Evolutionary conservation across 495 filamentous ascomycete species (phyloP).

Genomic region (Ramalina intermedia): DNA sequence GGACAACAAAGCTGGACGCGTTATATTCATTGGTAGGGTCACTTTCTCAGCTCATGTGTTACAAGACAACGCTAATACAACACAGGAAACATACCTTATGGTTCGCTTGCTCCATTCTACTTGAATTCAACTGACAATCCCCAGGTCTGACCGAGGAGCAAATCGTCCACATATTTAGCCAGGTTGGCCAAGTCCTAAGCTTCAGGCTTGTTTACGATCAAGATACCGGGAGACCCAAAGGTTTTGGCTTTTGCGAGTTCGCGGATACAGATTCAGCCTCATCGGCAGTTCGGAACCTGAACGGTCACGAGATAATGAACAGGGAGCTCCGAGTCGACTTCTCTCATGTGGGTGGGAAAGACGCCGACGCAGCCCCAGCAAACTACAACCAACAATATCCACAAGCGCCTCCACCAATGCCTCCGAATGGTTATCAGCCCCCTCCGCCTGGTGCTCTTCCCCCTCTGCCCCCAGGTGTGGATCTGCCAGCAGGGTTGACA

Average conservation of each 20-base stretch:
- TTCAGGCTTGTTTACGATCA: conserved; percentile 93
- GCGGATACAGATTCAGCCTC: conserved; percentile 81
- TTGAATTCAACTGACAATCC: conserved; percentile 9
- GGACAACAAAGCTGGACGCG: conserved; percentile 41
- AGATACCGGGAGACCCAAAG: conserved; percentile 88
- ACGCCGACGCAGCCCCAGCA: conserved; percentile 42
- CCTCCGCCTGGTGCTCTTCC: conserved; percentile 38
- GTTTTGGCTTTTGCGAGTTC: conserved; percentile 93
- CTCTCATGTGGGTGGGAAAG: conserved; percentile 74
- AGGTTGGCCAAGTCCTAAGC: conserved; percentile 74
- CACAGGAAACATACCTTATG: conserved; percentile 18
- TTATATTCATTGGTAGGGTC: conserved; percentile 77
- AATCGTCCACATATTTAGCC: conserved; percentile 79
- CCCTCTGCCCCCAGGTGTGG: conserved; percentile 68
- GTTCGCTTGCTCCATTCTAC: not conserved
- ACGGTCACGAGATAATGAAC: conserved; percentile 92
- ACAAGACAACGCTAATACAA: not conserved
- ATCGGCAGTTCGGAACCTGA: conserved; percentile 87
- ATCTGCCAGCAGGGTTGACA: conserved; percentile 63
- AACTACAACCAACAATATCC: conserved; percentile 17
- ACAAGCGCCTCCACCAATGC: conserved; percentile 8
- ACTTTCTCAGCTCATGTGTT: conserved; percentile 34
- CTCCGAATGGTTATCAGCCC: conserved; percentile 15
- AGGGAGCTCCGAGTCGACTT: conserved; percentile 90
- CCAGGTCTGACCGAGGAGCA: conserved; percentile 85